Base-by-base conservation (phyloP, 2,329 filamentous ascomycete genomes). In the Talaromyces sp. region DNA sequence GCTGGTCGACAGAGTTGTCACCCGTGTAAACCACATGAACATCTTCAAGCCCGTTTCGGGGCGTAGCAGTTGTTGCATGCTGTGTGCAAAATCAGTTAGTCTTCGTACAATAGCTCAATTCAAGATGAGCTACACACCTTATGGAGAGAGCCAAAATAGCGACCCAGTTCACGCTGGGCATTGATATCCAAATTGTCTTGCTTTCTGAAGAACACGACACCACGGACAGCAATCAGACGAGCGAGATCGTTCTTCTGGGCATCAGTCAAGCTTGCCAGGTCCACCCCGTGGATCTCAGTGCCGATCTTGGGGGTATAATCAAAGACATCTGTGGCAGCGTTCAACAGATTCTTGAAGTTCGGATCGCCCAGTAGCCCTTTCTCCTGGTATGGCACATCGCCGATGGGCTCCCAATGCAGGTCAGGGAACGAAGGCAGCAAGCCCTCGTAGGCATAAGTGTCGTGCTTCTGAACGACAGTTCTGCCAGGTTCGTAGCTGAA, bases 231-330 rank as follows among this genome's bases (percentile, higher is more conserved):
- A 55, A 85, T 80, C 52, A 84, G 67, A 6, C 81, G 74, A 2
- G 82, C 82, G 4, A 84, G 74, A 57, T 84, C 82, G 63, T 84
- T 81, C 70, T 80, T 82, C 66, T 84, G 82, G 1, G 74, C 73
- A 60, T 83, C 77, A 2, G 73, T 82, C 31, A 84, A 72, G 54
- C 76, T 78, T 27, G 78, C 75, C 3, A 84, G 76, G 56, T 83
- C 77, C 27, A 83, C 71, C 3, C 82, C 81, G 50, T 78, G 76
- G 51, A 84, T 66, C 62, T 84, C 81, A 2, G 82, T 84, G 55
- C 82, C 82, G 58, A 84, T 82, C 64, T 83, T 83, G 19, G 81
- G 82, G 46, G 77, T 83, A 68, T 82, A 82, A 67, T 86, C 83
- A 63, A 84, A 83, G 41, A 85, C 76, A 27, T 82, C 80, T 0